A percentile compares a stretch with the other conserved stretches of the same genome.
These are phyloP conservation scores for Eucalyptus sp. DNA, from an alignment of 345 rosid species.

Conservation along the genomic window DNA sequence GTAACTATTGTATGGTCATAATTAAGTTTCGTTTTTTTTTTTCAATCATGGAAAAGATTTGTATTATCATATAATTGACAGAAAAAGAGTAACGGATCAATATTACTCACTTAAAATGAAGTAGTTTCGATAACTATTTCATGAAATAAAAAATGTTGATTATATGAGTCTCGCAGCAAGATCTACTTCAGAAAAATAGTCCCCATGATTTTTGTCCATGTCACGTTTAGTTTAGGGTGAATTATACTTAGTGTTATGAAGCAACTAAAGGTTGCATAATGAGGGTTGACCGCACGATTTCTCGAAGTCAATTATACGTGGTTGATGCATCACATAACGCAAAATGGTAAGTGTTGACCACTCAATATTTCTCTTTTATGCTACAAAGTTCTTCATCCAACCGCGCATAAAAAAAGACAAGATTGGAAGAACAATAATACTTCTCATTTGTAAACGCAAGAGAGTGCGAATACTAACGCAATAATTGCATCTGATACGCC, in stretches of 20 bases:
- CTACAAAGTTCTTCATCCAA: neutral
- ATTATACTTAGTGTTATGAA: neutral
- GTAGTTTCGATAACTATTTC: neutral
- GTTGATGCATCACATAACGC: neutral
- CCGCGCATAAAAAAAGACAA: neutral
- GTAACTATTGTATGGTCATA: neutral
- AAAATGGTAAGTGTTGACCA: neutral
- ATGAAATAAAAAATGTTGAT: neutral
- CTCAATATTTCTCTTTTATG: neutral
- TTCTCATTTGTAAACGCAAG: neutral
- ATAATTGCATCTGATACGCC: neutral
- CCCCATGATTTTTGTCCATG: neutral
- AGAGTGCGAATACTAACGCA: neutral
- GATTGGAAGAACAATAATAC: neutral
- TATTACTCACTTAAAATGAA: neutral
- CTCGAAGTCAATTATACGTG: neutral
- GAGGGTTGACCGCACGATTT: neutral
- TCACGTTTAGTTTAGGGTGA: neutral
- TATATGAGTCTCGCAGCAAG: neutral
- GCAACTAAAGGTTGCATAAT: neutral
- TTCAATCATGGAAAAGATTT: neutral
- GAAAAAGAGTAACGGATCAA: neutral
- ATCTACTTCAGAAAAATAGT: neutral
- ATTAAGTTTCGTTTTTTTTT: neutral
- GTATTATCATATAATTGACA: neutral